These are phyloP conservation scores for Cerioporus squamosus DNA, from an alignment of 1,284 basidiomycete genomes.

Conservation along the genomic window DNA sequence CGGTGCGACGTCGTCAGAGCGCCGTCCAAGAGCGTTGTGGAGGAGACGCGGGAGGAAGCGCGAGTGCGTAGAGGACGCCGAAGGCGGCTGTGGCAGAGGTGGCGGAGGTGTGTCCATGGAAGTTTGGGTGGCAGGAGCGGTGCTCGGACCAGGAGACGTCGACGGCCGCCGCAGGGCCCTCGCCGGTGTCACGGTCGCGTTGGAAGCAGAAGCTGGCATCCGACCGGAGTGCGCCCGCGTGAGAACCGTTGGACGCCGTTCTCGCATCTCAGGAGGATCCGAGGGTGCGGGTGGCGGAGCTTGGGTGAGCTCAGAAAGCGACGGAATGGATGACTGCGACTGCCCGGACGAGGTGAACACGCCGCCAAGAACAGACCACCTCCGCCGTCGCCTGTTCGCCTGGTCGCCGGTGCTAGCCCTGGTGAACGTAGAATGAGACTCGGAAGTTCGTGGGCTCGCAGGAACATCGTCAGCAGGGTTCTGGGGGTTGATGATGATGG, in stretches of 20 bases:
- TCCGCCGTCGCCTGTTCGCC: conserved; percentile 44
- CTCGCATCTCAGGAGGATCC: conserved; percentile 25
- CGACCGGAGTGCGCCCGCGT: conserved; percentile 34
- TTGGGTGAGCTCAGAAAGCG: conserved; percentile 25
- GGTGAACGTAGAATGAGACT: conserved; percentile 41
- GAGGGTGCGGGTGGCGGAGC: conserved; percentile 29
- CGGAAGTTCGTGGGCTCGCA: conserved; percentile 53
- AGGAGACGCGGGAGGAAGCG: conserved; percentile 75
- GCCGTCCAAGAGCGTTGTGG: conserved; percentile 64
- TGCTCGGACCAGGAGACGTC: conserved; percentile 28
- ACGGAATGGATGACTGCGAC: conserved; percentile 30
- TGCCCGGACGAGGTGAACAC: conserved; percentile 38
- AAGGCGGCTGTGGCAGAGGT: conserved; percentile 35
- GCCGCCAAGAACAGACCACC: conserved; percentile 59
- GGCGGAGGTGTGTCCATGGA: conserved; percentile 25
- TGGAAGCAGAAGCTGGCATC: conserved; percentile 16
- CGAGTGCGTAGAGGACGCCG: conserved; percentile 46
- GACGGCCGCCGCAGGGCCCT: conserved; percentile 26
- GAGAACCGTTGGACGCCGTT: conserved; percentile 24
- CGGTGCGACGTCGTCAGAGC: conserved; percentile 58
- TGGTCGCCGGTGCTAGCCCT: conserved; percentile 35
- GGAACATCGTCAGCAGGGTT: conserved; percentile 47
- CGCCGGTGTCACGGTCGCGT: conserved; percentile 17
- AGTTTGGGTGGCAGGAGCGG: conserved; percentile 16
- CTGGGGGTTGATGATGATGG: conserved; percentile 57